Evolutionary conservation across 1,284 basidiomycete genomes (phyloP).

Genomic region (Mycosarcoma maydis): DNA sequence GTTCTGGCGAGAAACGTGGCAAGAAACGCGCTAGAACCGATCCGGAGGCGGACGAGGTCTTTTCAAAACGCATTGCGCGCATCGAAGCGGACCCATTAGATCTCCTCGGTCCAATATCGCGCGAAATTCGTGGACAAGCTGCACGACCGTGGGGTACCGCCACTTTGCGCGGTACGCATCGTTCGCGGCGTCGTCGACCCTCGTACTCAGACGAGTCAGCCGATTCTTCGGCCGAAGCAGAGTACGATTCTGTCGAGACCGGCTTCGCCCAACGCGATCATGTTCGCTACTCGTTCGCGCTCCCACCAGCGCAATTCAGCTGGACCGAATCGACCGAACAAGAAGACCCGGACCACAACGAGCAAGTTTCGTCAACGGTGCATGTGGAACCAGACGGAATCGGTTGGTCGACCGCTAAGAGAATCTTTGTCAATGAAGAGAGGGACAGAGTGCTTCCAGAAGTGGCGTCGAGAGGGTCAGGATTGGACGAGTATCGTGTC

Average conservation of each 20-base stretch:
- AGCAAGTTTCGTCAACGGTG: background rate
- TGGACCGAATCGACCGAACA: constrained; percentile 22
- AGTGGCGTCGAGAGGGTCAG: constrained; percentile 15
- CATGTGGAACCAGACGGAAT: constrained; percentile 36
- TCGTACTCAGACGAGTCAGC: constrained; percentile 22
- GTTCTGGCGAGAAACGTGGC: background rate
- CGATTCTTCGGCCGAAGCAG: constrained; percentile 27
- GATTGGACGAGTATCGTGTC: constrained; percentile 23
- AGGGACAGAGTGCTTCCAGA: constrained; percentile 23
- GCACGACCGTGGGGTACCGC: constrained; percentile 23
- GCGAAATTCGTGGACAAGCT: constrained; percentile 42
- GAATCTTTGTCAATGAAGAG: constrained; percentile 30
- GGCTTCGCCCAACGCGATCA: constrained; percentile 29
- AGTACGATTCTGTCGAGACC: constrained; percentile 24
- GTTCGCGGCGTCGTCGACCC: background rate
- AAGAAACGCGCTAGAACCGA: constrained; percentile 23
- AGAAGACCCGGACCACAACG: background rate
- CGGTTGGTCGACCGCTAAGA: constrained; percentile 35
- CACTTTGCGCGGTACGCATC: background rate
- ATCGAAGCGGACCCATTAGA: constrained; percentile 42
- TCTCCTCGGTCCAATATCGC: constrained; percentile 27
- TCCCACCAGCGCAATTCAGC: constrained; percentile 25
- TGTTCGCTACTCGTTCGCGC: constrained; percentile 25
- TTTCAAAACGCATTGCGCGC: constrained; percentile 19
- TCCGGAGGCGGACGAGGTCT: constrained; percentile 18